A percentile compares a stretch with the other conserved stretches of the same genome.
Evolutionary conservation across 768 basidiomycete species (phyloP).

Genomic region (Glaciozyma antarctica): DNA sequence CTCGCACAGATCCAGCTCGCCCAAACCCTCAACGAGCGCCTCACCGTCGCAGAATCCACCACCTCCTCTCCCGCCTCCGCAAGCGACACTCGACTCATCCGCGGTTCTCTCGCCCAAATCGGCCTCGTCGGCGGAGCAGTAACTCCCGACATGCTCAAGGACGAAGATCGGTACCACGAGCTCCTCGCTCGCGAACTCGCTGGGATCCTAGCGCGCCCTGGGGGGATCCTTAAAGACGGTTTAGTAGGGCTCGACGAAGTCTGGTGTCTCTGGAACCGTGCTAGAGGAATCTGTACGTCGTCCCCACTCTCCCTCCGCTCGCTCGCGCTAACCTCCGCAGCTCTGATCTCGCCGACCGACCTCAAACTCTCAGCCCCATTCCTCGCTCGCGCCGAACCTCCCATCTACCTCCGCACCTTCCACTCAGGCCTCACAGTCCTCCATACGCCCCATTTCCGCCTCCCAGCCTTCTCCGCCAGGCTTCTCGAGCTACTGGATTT

Average conservation of each 20-base stretch:
- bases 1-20: constrained; percentile 55
- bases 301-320: background rate
- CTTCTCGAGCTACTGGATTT: constrained; percentile 48
- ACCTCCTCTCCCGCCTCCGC: constrained; percentile 1
- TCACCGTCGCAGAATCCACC: constrained; percentile 3
- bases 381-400: constrained; percentile 56
- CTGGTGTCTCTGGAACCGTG: constrained; percentile 35
- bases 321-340: constrained; percentile 41
- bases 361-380: constrained; percentile 56
- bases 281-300: constrained; percentile 31
- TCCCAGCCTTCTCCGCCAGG: constrained; percentile 58
- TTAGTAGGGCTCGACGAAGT: constrained; percentile 33
- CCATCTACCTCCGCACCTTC: constrained; percentile 36
- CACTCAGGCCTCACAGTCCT: constrained; percentile 64
- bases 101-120: constrained; percentile 77
- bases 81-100: constrained; percentile 61
- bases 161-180: constrained; percentile 64
- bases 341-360: constrained; percentile 79
- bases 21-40: constrained; percentile 53
- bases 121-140: constrained; percentile 72
- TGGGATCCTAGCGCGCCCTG: constrained; percentile 46
- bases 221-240: constrained; percentile 8
- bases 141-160: constrained; percentile 76
- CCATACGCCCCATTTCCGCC: constrained; percentile 68
- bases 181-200: constrained; percentile 62